These are phyloP conservation scores for Vigna nakashimae DNA, from an alignment of 306 rosid genomes.

Conservation along the genomic window DNA sequence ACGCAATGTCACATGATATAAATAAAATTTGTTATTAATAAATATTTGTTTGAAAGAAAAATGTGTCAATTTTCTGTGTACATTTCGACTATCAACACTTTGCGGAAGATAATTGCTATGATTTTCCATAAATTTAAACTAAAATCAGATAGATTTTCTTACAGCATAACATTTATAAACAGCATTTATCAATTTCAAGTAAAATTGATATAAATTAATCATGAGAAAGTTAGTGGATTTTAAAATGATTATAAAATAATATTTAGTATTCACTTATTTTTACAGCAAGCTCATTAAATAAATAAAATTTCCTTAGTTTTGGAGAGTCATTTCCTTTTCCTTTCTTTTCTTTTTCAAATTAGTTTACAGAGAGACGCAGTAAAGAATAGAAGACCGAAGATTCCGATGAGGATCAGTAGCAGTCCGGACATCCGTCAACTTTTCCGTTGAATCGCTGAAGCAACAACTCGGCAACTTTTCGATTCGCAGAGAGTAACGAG, in stretches of 20 bases:
- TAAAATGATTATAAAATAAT: background rate
- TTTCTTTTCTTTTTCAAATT: constrained; percentile 15
- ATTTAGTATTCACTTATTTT: background rate
- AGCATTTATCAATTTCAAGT: too few relatives aligned
- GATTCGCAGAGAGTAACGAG: constrained; percentile 13
- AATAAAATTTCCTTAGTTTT: constrained; percentile 1
- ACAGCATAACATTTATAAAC: background rate
- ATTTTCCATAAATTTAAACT: background rate
- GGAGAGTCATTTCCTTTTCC: background rate
- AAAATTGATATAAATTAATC: too few relatives aligned
- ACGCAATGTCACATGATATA: background rate
- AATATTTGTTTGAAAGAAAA: background rate
- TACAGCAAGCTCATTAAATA: background rate
- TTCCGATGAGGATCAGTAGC: background rate
- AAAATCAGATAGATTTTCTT: background rate
- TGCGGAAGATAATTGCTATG: background rate
- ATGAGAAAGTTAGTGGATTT: too few relatives aligned
- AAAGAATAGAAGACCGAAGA: constrained; percentile 13
- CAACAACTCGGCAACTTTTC: background rate
- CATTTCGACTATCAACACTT: background rate
- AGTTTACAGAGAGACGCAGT: constrained; percentile 14
- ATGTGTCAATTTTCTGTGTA: background rate
- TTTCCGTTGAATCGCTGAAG: background rate
- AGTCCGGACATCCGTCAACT: background rate
- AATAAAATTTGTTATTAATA: background rate